Evolutionary conservation across 169 alveolate genomes (phyloP), one percentile per base, ranked within the genome.

Genomic region (Besnoitia besnoiti): DNA sequence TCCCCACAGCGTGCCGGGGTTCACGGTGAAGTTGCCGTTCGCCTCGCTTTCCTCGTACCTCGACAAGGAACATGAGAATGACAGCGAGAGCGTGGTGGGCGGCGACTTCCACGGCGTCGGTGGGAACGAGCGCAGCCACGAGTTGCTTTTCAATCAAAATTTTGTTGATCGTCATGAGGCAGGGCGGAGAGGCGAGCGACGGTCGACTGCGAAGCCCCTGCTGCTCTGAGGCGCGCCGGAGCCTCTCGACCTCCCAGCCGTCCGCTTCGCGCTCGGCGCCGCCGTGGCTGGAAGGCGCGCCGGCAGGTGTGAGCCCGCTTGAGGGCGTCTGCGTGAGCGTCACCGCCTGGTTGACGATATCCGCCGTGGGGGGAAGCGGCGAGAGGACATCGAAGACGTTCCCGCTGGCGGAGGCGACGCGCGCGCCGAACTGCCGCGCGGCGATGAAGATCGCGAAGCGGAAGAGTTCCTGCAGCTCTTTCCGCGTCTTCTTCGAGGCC

Each of bases 41-140:
- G n/a, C n/a, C n/a, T n/a, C n/a, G 14, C 77, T 61, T 19, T 61
- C 21, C 75, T 1, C 77, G 55, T 55, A 89, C 93, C 59, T 76
- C 93, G 40, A 79, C 93, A 40, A 88, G 75, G 55, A 44, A 84
- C 93, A 89, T 76, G 61, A 51, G 51, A 35, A 89, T 85, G 55
- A 84, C 87, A 14, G 93, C 93, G 35, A 89, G 80, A 21, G 85
- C 93, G 67, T 61, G 50, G 27, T 51, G 88, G 16, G 93, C 93
- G 3, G 88, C 87, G 33, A 89, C 87, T 49, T 89, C 93, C 16
- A 44, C 89, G 0, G 93, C 73, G 59, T 75, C 88, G 19, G 87
- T 51, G 30, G 93, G 61, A 19, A 79, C 33, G 75, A 88, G 39
- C 3, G 80, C 80, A n/a, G 80, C 14, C 44, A 16, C 80, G 47